Evolutionary conservation across 345 rosid genomes (phyloP).

Genomic region (Isatis tinctoria): DNA sequence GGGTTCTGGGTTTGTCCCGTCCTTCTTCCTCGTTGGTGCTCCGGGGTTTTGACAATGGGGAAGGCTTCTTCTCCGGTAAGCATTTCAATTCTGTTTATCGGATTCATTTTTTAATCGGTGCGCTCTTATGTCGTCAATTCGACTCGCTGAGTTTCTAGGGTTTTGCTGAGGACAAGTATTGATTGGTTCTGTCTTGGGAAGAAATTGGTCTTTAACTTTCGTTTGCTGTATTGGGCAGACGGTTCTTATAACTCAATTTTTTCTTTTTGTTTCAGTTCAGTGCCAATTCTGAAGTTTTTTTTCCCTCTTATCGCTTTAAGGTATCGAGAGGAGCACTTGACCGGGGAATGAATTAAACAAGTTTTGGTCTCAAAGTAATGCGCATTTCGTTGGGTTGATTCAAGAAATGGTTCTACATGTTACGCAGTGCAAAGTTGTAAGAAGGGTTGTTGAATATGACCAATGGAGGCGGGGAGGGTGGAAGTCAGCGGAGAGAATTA

Average conservation of each 20-base stretch:
- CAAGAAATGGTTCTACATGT: constrained; percentile 35
- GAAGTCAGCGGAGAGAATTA: constrained; percentile 44
- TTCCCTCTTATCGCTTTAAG: not conserved
- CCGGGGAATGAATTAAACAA: not conserved
- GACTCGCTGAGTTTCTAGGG: constrained; percentile 29
- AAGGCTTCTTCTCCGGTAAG: constrained; percentile 31
- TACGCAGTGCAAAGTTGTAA: constrained; percentile 50
- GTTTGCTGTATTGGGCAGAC: not conserved
- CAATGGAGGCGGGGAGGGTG: constrained; percentile 83
- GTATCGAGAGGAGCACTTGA: constrained; percentile 3
- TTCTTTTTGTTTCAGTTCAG: not conserved
- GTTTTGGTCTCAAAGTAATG: constrained; percentile 15
- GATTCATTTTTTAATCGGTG: constrained; percentile 8
- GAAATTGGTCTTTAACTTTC: not conserved
- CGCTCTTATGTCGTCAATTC: not conserved
- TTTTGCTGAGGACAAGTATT: constrained; percentile 4
- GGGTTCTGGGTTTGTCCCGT: not conserved
- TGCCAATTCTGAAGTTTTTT: not conserved
- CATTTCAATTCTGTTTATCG: not conserved
- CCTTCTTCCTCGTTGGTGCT: not conserved
- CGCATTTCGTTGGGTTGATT: constrained; percentile 19
- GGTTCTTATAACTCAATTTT: not conserved
- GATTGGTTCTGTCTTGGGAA: not conserved
- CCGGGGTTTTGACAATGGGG: constrained; percentile 1
- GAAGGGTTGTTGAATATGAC: constrained; percentile 82